A percentile compares a stretch with the other conserved stretches of the same genome.
Evolutionary conservation across 2,329 filamentous ascomycete species (phyloP).

Genomic region (Apiospora pterosperma): DNA sequence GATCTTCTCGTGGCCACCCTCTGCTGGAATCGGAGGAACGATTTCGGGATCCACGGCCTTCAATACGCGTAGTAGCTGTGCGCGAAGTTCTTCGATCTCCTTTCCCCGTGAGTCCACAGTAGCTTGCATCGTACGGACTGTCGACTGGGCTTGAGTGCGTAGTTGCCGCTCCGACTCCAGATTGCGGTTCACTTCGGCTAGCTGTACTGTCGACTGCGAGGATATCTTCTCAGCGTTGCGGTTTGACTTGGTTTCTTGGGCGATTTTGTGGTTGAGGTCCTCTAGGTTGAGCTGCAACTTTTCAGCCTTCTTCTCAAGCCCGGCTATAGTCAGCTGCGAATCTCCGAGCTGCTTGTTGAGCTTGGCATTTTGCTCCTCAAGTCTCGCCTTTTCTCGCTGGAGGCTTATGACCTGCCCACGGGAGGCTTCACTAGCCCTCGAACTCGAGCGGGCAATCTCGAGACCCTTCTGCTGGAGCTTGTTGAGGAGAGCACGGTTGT

Average conservation of each 20-base stretch:
- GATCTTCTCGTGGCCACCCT: conserved; percentile 58
- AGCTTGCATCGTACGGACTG: conserved; percentile 74
- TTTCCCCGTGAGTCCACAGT: conserved; percentile 76
- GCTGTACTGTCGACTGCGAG: conserved; percentile 74
- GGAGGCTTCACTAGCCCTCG: conserved; percentile 79
- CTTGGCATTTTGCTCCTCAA: conserved; percentile 79
- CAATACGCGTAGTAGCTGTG: conserved; percentile 77
- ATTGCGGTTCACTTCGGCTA: conserved; percentile 85
- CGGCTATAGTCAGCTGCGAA: conserved; percentile 75
- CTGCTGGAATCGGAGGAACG: conserved; percentile 59
- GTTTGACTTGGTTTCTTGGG: conserved; percentile 83
- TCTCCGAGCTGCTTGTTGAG: conserved; percentile 84
- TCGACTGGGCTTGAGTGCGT: conserved; percentile 79
- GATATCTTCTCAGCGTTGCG: conserved; percentile 87
- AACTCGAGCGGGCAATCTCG: conserved; percentile 88
- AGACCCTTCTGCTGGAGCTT: conserved; percentile 97
- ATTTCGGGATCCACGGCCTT: conserved; percentile 81
- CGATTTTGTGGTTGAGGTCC: conserved; percentile 88
- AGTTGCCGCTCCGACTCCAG: conserved; percentile 88
- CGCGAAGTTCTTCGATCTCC: conserved; percentile 76
- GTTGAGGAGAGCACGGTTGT: conserved; percentile 91
- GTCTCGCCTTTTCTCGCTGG: conserved; percentile 76
- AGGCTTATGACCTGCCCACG: conserved; percentile 72
- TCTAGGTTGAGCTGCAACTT: conserved; percentile 86
- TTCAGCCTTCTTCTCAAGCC: conserved; percentile 90